These are phyloP conservation scores for Pseudogymnoascus sp. DNA, from an alignment of 2,329 filamentous ascomycete genomes.

Conservation along the genomic window DNA sequence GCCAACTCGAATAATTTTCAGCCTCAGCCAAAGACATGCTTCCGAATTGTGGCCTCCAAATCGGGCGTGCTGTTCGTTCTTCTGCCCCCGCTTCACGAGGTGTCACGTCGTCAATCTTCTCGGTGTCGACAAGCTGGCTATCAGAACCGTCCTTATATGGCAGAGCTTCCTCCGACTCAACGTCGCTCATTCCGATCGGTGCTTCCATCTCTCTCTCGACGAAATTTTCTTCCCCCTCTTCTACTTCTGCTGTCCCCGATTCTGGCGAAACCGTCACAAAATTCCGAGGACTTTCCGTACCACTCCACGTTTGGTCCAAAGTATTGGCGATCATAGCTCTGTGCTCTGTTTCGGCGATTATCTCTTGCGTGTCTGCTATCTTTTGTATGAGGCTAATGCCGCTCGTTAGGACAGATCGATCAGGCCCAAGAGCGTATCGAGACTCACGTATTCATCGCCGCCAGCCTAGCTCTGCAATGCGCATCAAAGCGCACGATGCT, in stretches of 20 bases:
- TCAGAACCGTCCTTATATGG: neutral
- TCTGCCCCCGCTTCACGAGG: neutral
- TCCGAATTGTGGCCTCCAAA: neutral
- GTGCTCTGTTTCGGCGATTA: neutral
- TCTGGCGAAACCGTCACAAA: neutral
- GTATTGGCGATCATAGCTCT: neutral
- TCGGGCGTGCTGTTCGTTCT: neutral
- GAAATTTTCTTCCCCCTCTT: neutral
- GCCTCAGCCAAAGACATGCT: constrained; percentile 2
- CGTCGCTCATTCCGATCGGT: neutral
- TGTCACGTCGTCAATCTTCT: neutral
- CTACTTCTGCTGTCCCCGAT: neutral
- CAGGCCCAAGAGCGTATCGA: neutral
- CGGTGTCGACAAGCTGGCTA: neutral
- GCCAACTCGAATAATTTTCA: neutral
- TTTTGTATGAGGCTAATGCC: neutral
- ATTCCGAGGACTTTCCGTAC: neutral
- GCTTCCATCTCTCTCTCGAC: neutral
- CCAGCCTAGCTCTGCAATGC: neutral
- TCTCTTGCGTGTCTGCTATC: neutral
- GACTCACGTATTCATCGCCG: constrained; percentile 2
- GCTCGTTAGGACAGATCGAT: neutral
- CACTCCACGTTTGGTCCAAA: neutral
- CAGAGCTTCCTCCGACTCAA: neutral
- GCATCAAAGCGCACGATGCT: neutral